Evolutionary conservation across 2,329 filamentous ascomycete genomes (phyloP), one percentile per base, ranked within the genome.

Genomic region (Pestalotiopsis sp.): DNA sequence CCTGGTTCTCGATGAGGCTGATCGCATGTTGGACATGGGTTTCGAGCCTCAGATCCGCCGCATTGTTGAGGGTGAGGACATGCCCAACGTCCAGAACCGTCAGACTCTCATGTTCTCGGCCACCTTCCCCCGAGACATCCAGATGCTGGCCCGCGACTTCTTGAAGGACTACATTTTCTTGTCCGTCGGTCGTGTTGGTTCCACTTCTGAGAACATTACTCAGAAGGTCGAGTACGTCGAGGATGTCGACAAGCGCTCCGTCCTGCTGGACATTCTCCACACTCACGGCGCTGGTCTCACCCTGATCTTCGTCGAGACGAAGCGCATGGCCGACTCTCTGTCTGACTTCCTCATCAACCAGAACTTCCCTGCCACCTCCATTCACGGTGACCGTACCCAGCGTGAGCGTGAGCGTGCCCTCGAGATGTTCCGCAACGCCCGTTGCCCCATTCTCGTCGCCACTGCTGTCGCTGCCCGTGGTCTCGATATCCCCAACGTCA

Each of bases 1-100:
- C 81, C 90, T 99, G 71, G 94, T 99, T 76, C 93, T 99, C 67
- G 96, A 99, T 77, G 96, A 99, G 90, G 96, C 96, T 82, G 96
- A 99, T 87, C 96, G 96, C 82, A 99, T 99, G 96, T 88, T 99
- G 88, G 96, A 99, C 89, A 99, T 99, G 96, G 96, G 96, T 96
- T 99, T 99, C 88, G 96, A 99, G 87, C 96, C 96, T 78, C 96
- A 99, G 86, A 99, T 99, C 80, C 95, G 96, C 78, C 93, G 95
- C 77, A 98, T 99, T 78, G 96, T 99, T 60, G 95, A 98, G 84
- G 94, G 94, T 70, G 96, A 98, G 85, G 96, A 99, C 77, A 99
- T 99, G 96, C 96, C 96, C 68, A 82, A 83, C 66, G 93, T 95
- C 70, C 85, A 90, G 73, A 86, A 88, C 76, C 95, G 96, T 79